These are phyloP conservation scores for Penicillium paradoxum DNA, from an alignment of 495 filamentous ascomycete species.

Conservation along the genomic window DNA sequence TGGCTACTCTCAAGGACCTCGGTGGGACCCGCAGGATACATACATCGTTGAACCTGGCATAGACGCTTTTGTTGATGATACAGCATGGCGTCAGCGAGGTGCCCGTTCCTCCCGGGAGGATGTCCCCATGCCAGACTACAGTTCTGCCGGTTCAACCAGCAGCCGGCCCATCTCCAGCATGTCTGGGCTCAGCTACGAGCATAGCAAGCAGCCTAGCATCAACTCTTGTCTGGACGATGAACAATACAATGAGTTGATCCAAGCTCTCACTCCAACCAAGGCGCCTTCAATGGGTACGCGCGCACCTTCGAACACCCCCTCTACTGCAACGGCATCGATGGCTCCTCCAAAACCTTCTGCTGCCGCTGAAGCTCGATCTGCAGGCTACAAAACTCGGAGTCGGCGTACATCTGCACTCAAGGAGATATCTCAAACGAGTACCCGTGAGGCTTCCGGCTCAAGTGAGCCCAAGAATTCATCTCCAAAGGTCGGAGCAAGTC, in stretches of 20 bases:
- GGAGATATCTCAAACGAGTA: conserved; percentile 24
- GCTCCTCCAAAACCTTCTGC: conserved; percentile 28
- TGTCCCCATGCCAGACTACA: conserved; percentile 51
- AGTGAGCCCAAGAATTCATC: conserved; percentile 22
- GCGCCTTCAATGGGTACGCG: conserved; percentile 26
- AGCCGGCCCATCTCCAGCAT: conserved; percentile 43
- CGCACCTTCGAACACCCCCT: conserved; percentile 41
- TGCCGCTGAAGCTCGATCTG: conserved; percentile 30
- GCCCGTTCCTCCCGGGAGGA: conserved; percentile 44
- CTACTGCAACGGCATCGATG: conserved; percentile 23
- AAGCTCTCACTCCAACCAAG: conserved; percentile 42
- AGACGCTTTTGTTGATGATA: conserved; percentile 29
- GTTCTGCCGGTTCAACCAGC: conserved; percentile 32
- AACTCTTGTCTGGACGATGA: conserved; percentile 30
- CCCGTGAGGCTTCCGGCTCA: conserved; percentile 31
- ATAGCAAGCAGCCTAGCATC: conserved; percentile 42
- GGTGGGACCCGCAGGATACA: conserved; percentile 23
- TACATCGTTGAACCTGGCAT: conserved; percentile 27
- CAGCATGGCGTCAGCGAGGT: conserved; percentile 31
- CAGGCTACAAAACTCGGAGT: conserved; percentile 22
- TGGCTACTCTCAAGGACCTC: conserved; percentile 1
- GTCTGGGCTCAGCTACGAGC: conserved; percentile 42
- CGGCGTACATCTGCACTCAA: conserved; percentile 19
- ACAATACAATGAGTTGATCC: conserved; percentile 37
- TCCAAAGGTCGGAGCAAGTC: conserved; percentile 28